A percentile compares a stretch with the other conserved stretches of the same genome.
phyloP scores from a whole-genome alignment of 208 protist species.

The Acanthamoeba lenticulata region DNA sequence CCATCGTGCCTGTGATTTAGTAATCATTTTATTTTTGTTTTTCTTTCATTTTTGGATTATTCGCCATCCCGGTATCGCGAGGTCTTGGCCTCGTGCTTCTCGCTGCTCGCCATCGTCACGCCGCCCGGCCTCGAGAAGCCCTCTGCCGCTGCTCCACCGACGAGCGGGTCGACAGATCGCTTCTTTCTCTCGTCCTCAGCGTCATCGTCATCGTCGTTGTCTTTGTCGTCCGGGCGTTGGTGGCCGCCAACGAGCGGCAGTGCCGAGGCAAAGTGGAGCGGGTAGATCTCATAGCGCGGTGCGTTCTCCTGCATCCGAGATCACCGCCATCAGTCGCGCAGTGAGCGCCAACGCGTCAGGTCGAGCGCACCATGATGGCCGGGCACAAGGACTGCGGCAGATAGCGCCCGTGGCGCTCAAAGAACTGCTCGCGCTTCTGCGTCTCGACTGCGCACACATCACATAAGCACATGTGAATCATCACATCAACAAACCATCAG shows the following conservation, averaged over 20 bases:
- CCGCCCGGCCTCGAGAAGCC: not conserved
- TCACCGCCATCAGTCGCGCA: not conserved
- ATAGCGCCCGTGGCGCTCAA: not conserved
- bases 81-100: not conserved
- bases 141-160: not conserved
- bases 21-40: too few species aligned
- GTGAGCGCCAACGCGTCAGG: not conserved
- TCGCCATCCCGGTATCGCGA: too few species aligned
- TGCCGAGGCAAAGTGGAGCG: not conserved
- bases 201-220: not conserved
- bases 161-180: too few species aligned
- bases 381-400: not conserved
- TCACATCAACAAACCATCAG: not conserved
- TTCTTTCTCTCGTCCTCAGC: too few species aligned
- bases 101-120: not conserved
- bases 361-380: not conserved
- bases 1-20: too few species aligned
- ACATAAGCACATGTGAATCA: too few species aligned
- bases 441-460: not conserved
- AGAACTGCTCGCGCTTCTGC: not conserved
- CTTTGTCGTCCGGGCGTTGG: not conserved
- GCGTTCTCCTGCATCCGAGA: not conserved
- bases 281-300: slow-evolving; percentile 8
- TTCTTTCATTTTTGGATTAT: too few species aligned
- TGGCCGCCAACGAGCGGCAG: not conserved